Evolutionary conservation across 2,329 filamentous ascomycete species (phyloP), one percentile per base, ranked within the genome.

Genomic region (Akanthomyces muscarius): DNA sequence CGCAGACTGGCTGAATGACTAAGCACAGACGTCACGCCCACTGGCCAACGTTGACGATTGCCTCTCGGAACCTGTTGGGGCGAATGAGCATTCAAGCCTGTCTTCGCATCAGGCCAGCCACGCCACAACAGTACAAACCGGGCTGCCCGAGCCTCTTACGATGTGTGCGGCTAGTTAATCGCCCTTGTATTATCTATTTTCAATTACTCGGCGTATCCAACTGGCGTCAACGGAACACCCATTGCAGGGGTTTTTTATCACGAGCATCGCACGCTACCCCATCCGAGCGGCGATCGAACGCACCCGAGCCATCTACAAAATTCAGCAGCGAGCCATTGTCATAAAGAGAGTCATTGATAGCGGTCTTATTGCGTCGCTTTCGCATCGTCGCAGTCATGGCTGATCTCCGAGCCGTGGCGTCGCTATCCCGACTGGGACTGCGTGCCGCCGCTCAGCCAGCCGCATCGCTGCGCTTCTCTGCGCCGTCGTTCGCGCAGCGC

Each of bases 351-450:
- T 3, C 18, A 8, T 30, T 28, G 21, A 25, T 25, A 11, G 45
- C 41, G 5, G 36, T 6, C 36, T 3, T 58, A n/a, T 7, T 14
- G n/a, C 5, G 36, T 21, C 5, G 14, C n/a, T 52, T 52, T 33
- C 50, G 28, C 41, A 18, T 21, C 21, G 6, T 47, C 30, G 50
- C 21, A 21, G 54, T 25, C 45, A 63, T 63, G 61, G 61, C 61
- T 51, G 45, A 63, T 33, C 18, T 57, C 51, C 53, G 45, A 56
- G 41, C 54, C 48, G 45, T 38, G 47, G 61, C 48, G 25, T 52
- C 61, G 45, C 53, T 63, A 36, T 56, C 45, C 61, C 54, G 53
- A n/a, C 44, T 63, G 16, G 61, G 61, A 36, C 42, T 63, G 45
- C 61, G 61, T 28, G 61, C 61, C n/a, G 61, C 54, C 25, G 33